Evolutionary conservation across 2,329 filamentous ascomycete genomes (phyloP), one percentile per base, ranked within the genome.

Genomic region (Sporothrix brasiliensis): DNA sequence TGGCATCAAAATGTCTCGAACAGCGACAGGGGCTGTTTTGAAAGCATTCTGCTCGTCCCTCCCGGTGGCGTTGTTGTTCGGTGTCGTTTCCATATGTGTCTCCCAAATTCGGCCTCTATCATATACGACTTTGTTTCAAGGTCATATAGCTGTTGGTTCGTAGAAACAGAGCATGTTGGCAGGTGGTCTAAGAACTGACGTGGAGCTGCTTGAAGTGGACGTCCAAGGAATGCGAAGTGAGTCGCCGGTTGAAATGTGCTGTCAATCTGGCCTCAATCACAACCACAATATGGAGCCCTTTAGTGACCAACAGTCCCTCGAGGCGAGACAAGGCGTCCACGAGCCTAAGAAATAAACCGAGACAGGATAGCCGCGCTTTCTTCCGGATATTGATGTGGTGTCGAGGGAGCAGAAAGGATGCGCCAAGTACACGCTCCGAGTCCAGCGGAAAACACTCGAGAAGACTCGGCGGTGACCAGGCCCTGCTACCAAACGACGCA

Each of bases 1-100:
- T 61, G 56, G 41, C 60, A 49, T 49, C 41, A 65, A 34, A 65
- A 65, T 50, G 60, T 65, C 60, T 65, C 14, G 21, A 50, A 16
- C 44, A 24, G 21, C 14, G 58, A 61, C 56, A 61, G 34, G 56
- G 56, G 44, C 19, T 13, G 39, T 5, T 39, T 60, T 30, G 52
- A 24, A 21, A n/a, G 11, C 52, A 11, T 14, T 30, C 16, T 54
- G 21, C 52, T 30, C 16, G 14, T 13, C 52, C 6, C 21, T 54
- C 56, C 19, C n/a, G 56, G 34, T 5, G 56, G n/a, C 14, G 14
- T 60, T 47, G n/a, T 27, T 21, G 58, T 41, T 61, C 39, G 39
- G 39, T 47, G 24, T 61, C 39, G 11, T 34, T 44, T 44, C 6
- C 14, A 27, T 61, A 13, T 47, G 11, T 56, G 7, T 27, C 53